These are phyloP conservation scores for Magnaporthiopsis incrustans DNA, from an alignment of 2,329 filamentous ascomycete species.

Conservation along the genomic window DNA sequence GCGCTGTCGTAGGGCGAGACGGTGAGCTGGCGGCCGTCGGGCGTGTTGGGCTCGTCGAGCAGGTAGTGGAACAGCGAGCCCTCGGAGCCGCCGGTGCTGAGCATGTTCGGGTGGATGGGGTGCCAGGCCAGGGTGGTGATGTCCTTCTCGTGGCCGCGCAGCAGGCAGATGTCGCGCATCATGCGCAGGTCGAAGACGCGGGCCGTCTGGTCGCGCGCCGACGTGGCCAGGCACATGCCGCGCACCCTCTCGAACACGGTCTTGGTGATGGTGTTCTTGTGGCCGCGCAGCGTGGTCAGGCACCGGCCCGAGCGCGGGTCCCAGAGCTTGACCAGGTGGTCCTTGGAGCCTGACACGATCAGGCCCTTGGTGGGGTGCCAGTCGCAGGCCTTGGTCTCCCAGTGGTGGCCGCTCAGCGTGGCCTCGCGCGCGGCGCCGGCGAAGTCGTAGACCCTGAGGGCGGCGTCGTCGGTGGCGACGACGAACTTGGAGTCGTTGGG, in stretches of 20 bases:
- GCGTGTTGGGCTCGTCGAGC: slow-evolving; percentile 89
- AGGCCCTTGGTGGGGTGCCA: slow-evolving; percentile 96
- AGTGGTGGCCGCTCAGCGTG: slow-evolving; percentile 84
- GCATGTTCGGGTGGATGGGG: slow-evolving; percentile 78
- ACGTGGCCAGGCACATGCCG: slow-evolving; percentile 81
- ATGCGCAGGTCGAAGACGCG: slow-evolving; percentile 91
- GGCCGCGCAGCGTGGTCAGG: slow-evolving; percentile 87
- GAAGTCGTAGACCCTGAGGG: slow-evolving; percentile 94
- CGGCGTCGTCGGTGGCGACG: slow-evolving; percentile 89
- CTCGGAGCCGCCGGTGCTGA: slow-evolving; percentile 85
- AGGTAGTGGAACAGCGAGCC: slow-evolving; percentile 89
- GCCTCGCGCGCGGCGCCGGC: slow-evolving; percentile 76
- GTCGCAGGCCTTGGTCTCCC: slow-evolving; percentile 95
- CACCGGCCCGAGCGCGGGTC: slow-evolving; percentile 88
- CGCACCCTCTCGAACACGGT: slow-evolving; percentile 82
- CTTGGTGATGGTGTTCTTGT: slow-evolving; percentile 95
- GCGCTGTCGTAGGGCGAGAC: slow-evolving; percentile 78
- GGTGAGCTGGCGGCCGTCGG: slow-evolving; percentile 60
- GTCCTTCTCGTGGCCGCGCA: slow-evolving; percentile 94
- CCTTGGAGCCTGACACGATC: slow-evolving; percentile 92
- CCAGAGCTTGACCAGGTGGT: slow-evolving; percentile 96
- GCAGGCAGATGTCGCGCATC: slow-evolving; percentile 94
- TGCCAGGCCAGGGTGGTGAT: slow-evolving; percentile 92
- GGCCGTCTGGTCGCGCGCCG: slow-evolving; percentile 85
- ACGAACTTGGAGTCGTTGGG: slow-evolving; percentile 95